These are phyloP conservation scores for Flaveria sonorensis DNA, from an alignment of 129 eudicot species.

Conservation along the genomic window DNA sequence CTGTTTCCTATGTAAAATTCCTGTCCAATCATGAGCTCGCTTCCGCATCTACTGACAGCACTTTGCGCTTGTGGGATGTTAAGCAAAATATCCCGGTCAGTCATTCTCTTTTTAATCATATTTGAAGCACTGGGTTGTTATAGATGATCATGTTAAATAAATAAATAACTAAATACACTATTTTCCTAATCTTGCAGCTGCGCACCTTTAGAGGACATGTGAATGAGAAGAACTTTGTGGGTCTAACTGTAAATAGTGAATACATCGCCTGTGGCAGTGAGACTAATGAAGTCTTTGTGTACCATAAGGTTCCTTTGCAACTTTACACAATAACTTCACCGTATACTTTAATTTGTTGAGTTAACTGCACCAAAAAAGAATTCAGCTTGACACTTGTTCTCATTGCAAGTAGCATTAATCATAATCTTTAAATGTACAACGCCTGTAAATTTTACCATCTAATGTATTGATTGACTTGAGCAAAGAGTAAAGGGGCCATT, in stretches of 20 bases:
- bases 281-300: constrained; percentile 79
- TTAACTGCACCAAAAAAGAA: not conserved
- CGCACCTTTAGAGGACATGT: constrained; percentile 79
- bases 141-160: not conserved
- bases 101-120: not conserved
- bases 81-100: constrained; percentile 78
- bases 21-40: constrained; percentile 83
- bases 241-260: constrained; percentile 70
- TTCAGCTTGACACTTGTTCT: not conserved
- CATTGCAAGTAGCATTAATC: not conserved
- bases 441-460: not conserved
- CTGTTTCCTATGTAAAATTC: constrained; percentile 92
- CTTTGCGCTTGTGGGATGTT: constrained; percentile 94
- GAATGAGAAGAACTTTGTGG: constrained; percentile 90
- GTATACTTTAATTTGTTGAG: not conserved
- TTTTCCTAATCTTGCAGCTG: constrained; percentile 43
- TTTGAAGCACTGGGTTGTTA: not conserved
- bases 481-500: not conserved
- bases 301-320: constrained; percentile 66
- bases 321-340: not conserved
- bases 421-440: not conserved
- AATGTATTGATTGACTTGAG: not conserved
- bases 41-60: constrained; percentile 97
- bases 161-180: not conserved
- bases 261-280: constrained; percentile 91